Base-by-base conservation (phyloP, 1,284 basidiomycete species). In the Grifola frondosa region DNA sequence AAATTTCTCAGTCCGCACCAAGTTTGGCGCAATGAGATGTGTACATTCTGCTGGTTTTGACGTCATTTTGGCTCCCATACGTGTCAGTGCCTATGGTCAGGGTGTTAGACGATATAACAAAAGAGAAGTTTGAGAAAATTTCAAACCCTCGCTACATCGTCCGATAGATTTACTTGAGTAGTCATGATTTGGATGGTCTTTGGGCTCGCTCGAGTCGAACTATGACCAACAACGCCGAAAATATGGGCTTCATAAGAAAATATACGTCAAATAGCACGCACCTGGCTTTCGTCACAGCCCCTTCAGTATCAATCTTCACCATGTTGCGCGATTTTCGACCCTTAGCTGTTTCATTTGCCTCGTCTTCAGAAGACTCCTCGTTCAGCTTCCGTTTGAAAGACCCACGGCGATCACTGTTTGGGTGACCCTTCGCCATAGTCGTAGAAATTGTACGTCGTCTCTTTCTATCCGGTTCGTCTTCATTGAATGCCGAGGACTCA, bases 1-100 rank as follows among this genome's bases (percentile, higher is more conserved):
- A 58, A 93, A 87, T 58, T 93, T 94, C 59, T 91, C 86, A 0
- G 90, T 93, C 6, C 90, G 77, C 5, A 84, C 79, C 15, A 92
- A 69, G 22, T 70, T 69, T 30, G 76, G 77, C 9, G 78, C 78
- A 30, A 92, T 62, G 16, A 94, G 71, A 62, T 92, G 87, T 0
- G 88, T 92, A 57, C 85, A 90, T 42, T 89, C 80, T 1, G 64
- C 59, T 0, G 84, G 71, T 34, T 80, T 76, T 2, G 73, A 71
- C 3, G 80, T 80, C 46, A 80, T 70, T 48, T 74, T 79, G 4
- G 77, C 80, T 2, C 87, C 88, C 1, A 91, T 62, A 52, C 77
- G 80, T 4, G 63, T 64, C 32, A 92, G 61, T 4, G 63, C 65
- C 87, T 91, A 50, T n/a, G n/a, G n/a, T n/a, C n/a, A n/a, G n/a